Evolutionary conservation across 1,139 yeast species (phyloP), one percentile per base, ranked within the genome.

Genomic region (Saccharomyces hybrid): DNA sequence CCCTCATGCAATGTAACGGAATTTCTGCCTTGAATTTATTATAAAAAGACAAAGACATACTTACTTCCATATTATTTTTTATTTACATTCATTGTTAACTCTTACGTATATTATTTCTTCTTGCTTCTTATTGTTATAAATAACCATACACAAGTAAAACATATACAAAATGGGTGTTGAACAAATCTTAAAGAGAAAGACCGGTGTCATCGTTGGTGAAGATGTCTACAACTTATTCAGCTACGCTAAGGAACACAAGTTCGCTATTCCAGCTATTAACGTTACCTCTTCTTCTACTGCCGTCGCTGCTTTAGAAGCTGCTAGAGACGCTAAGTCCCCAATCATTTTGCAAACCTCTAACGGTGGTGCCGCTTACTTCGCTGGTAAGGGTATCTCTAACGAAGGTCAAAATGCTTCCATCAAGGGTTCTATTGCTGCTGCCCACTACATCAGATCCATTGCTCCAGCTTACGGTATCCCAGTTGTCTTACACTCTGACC

Each of bases 321-420:
- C 99, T 60, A 88, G 99, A 78, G 98, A 93, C 80, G 76, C 74
- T 79, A 86, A 88, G 76, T 80, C 96, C 59, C 99, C 99, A 78
- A 90, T 93, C 77, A 89, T 93, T 73, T 80, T 93, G 73, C 99
- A 93, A 80, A 83, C 93, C 66, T 93, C 99, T 61, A 91, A 93
- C 76, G 99, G 99, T 80, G 99, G 99, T 81, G 95, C 99, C 66
- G 99, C 98, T 63, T 95, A 82, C 89, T 93, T 93, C 75, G 99
- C 98, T 64, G 98, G 98, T 81, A 93, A 93, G 84, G 99, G 99
- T 78, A 91, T 95, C 67, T 82, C 82, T 75, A 95, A 93, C 87
- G 81, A 80, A 71, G 84, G 89, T 80, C 98, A 93, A 79, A 79
- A 79, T 69, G 99, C 98, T 61, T 86, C 99, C 58, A 88, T 93